Evolutionary conservation across 192 early-diverging fungal genomes (phyloP).

Genomic region (Coemansia sp.): DNA sequence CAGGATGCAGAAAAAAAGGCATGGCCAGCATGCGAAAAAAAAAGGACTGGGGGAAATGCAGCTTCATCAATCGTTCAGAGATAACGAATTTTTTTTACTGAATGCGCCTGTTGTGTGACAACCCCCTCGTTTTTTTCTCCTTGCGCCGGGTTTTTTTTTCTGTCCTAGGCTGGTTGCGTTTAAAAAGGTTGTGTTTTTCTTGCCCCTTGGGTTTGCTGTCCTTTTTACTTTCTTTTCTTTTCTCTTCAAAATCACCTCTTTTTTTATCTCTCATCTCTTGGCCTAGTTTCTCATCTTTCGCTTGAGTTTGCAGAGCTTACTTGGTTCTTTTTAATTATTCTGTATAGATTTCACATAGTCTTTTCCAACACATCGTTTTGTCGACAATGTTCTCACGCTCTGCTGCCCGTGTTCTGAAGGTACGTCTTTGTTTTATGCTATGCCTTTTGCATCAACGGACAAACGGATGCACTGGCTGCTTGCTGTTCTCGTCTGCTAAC

Average conservation of each 20-base stretch:
- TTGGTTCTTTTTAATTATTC: not conserved
- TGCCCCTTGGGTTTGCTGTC: not conserved
- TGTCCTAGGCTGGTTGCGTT: not conserved
- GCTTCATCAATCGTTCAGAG: not conserved
- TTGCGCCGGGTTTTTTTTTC: not conserved
- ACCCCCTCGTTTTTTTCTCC: too few species aligned
- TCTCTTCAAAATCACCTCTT: conserved; percentile 12
- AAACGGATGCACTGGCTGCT: not conserved
- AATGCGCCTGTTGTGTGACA: conserved; percentile 2
- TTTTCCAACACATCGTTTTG: not conserved
- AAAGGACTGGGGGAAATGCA: not conserved
- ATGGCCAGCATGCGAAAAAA: not conserved
- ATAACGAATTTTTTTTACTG: not conserved
- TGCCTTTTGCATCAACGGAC: not conserved
- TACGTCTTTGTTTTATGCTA: conserved; percentile 5
- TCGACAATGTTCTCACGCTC: conserved; percentile 34
- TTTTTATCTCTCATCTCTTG: conserved; percentile 8
- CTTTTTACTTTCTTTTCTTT: not conserved
- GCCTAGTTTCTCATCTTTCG: not conserved
- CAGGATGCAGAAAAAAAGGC: not conserved
- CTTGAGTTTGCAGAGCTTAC: conserved; percentile 2
- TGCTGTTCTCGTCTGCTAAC: not conserved
- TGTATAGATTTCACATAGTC: not conserved
- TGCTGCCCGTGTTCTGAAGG: conserved; percentile 33
- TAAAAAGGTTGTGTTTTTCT: not conserved